phyloP scores from a whole-genome alignment of 208 protist genomes.

The Balamuthia mandrillaris region DNA sequence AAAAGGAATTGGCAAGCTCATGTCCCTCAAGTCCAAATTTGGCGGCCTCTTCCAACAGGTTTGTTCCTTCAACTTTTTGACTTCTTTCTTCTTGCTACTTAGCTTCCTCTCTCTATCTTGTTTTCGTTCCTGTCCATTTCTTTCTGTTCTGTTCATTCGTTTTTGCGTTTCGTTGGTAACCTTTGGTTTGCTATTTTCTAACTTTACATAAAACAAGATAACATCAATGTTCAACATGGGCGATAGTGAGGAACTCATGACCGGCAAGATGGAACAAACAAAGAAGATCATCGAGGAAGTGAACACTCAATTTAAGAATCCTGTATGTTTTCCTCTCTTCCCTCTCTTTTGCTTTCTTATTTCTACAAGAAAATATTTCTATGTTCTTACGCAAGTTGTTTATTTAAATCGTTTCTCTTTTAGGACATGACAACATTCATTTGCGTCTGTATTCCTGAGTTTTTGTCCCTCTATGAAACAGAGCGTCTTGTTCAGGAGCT shows the following conservation, averaged over 20 bases:
- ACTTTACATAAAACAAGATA: too few relatives aligned
- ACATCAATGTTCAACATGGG: neutral
- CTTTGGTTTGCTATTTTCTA: too few relatives aligned
- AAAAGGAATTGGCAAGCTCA: constrained; percentile 69
- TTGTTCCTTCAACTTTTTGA: constrained; percentile 49
- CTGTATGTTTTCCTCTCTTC: too few relatives aligned
- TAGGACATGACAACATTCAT: constrained; percentile 94
- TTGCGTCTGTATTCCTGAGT: constrained; percentile 98
- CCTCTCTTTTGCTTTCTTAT: too few relatives aligned
- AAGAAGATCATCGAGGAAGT: constrained; percentile 50
- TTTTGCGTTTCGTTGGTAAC: too few relatives aligned
- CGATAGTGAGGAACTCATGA: constrained; percentile 7
- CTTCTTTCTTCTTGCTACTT: neutral
- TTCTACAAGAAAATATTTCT: too few relatives aligned
- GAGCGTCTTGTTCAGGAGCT: constrained; percentile 96
- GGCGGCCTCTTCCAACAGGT: constrained; percentile 66
- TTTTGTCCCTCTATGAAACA: constrained; percentile 98
- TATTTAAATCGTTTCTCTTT: too few relatives aligned
- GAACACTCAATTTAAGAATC: constrained; percentile 61
- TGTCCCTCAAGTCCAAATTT: constrained; percentile 65
- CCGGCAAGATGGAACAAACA: constrained; percentile 42
- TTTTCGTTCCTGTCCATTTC: too few relatives aligned
- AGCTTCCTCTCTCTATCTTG: too few relatives aligned
- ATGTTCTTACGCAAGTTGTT: too few relatives aligned
- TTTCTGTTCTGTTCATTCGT: too few relatives aligned